phyloP scores from a whole-genome alignment of 2,329 filamentous ascomycete species.

The Colletotrichum sp. region DNA sequence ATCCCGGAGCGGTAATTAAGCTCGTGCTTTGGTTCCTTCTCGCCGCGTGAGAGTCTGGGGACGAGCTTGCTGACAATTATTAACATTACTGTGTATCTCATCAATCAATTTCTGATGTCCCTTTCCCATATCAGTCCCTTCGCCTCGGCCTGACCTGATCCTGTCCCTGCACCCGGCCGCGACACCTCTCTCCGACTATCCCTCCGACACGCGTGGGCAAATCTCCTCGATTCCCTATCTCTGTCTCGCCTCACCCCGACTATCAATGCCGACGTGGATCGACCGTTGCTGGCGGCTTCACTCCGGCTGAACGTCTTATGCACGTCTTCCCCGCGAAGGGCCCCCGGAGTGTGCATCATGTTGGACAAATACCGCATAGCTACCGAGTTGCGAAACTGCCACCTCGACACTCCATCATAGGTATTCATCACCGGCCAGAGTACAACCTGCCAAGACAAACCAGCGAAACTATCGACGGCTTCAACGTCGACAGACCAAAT shows the following conservation, averaged over 20 bases:
- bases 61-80: not conserved
- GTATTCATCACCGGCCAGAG: not conserved
- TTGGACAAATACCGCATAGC: not conserved
- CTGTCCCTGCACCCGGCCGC: not conserved
- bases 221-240: not conserved
- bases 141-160: not conserved
- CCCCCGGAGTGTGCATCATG: not conserved
- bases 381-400: not conserved
- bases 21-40: not conserved
- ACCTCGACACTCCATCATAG: not conserved
- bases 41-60: not conserved
- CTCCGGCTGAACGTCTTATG: not conserved
- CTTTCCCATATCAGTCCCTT: not conserved
- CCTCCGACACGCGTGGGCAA: not conserved
- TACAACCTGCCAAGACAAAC: conserved; percentile 6
- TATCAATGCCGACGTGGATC: not conserved
- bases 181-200: not conserved
- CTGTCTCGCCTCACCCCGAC: not conserved
- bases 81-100: not conserved
- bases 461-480: conserved; percentile 10
- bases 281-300: not conserved
- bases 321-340: not conserved
- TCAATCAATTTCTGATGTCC: not conserved
- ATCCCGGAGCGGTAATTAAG: not conserved
- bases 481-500: not conserved